phyloP scores from a whole-genome alignment of 495 filamentous ascomycete genomes.

The Hypoxylon fuscum region DNA sequence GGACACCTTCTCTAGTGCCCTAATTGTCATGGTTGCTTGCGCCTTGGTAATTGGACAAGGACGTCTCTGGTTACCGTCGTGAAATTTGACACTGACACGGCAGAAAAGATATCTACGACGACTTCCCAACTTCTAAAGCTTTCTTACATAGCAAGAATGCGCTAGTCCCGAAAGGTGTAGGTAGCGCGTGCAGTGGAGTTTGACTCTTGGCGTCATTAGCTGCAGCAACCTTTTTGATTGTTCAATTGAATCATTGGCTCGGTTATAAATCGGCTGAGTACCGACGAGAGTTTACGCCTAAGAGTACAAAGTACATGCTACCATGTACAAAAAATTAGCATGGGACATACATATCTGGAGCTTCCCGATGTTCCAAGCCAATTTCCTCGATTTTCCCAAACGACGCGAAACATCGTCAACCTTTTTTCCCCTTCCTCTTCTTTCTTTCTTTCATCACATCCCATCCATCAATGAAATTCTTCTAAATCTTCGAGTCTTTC shows the following conservation, averaged over 20 bases:
- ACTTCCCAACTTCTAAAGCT: not conserved
- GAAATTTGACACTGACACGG: constrained; percentile 2
- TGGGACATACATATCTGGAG: too few relatives aligned
- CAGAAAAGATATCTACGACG: constrained; percentile 1
- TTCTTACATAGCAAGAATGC: not conserved
- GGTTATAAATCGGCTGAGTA: too few relatives aligned
- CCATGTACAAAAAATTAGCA: constrained; percentile 5
- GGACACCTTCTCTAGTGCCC: constrained; percentile 66
- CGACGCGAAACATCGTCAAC: constrained; percentile 38
- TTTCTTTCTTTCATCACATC: constrained; percentile 34
- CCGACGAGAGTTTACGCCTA: too few relatives aligned
- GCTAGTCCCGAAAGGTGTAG: not conserved
- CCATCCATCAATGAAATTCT: constrained; percentile 29
- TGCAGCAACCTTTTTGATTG: too few relatives aligned
- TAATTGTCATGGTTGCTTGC: constrained; percentile 72
- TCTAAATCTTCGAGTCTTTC: constrained; percentile 10
- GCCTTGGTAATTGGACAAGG: constrained; percentile 10
- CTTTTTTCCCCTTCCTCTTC: constrained; percentile 16
- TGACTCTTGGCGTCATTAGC: too few relatives aligned
- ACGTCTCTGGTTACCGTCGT: not conserved
- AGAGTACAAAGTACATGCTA: not conserved
- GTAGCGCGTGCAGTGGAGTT: too few relatives aligned
- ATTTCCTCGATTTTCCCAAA: constrained; percentile 33
- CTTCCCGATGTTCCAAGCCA: constrained; percentile 17
- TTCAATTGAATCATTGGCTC: too few relatives aligned